These are phyloP conservation scores for Helotiales sp. DNA, from an alignment of 2,329 filamentous ascomycete species.

Conservation along the genomic window DNA sequence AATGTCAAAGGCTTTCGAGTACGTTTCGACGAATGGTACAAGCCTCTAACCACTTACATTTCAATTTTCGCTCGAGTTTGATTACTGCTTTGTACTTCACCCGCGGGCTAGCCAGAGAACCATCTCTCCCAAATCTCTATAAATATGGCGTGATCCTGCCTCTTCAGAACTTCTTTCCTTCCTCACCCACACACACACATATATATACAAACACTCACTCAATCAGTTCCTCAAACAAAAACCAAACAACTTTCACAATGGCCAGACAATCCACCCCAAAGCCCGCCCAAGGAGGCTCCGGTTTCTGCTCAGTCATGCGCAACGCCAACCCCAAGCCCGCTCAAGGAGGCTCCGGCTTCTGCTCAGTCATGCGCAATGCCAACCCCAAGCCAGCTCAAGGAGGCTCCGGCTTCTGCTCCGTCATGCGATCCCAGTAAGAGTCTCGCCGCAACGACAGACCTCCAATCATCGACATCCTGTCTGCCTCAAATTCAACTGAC, in stretches of 20 bases:
- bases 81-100: background rate
- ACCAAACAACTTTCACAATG: background rate
- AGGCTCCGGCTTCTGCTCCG: background rate
- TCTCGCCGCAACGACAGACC: background rate
- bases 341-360: background rate
- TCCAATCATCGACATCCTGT: background rate
- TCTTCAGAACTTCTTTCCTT: background rate
- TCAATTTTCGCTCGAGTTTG: background rate
- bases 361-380: background rate
- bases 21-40: background rate
- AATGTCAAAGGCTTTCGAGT: background rate
- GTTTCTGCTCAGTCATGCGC: background rate
- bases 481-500: background rate
- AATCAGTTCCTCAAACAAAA: background rate
- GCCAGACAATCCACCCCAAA: background rate
- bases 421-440: background rate
- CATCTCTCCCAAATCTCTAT: background rate
- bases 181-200: background rate
- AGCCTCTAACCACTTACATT: background rate
- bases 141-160: background rate
- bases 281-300: background rate
- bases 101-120: background rate
- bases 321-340: background rate
- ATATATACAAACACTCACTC: background rate
- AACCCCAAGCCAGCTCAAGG: background rate